Base-by-base conservation (phyloP, 371 early-diverging fungal species). In the Dinochytrium kinnereticum region DNA sequence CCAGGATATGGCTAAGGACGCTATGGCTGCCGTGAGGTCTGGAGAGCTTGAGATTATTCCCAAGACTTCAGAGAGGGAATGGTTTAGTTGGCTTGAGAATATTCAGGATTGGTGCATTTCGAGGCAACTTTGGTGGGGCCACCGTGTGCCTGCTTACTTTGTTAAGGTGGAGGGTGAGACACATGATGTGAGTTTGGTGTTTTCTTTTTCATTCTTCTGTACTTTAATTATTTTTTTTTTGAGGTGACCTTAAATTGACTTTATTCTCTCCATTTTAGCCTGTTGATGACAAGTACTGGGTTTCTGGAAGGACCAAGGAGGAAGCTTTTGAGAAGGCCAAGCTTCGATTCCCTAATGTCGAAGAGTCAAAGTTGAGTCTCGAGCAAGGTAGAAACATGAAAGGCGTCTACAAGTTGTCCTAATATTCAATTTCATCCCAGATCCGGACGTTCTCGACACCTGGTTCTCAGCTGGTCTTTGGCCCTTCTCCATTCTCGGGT, bases 51-150 rank as follows among this genome's bases (percentile, higher is more conserved):
- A 90, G 77, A 98, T 99, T 76, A 76, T 85, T 39, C 99, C 99
- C 59, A 89, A 90, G 82, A 87, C 91, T 13, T 94, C 96, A 5
- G 95, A 96, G 79, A 92, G 88, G 71, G 96, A 96, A 51, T 99
- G 96, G 96, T 95, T 94, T 91, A 87, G 91, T 70, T 99, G 99
- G 99, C 88, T 99, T 74, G 93, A 90, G 55, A 95, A 95, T 85
- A 96, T 96, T 75, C 94, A 96, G 77, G 98, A 98, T 82, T 99
- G 99, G 99, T 99, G 98, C 82, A 92, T 98, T 66, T 97, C 97
- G 7, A 94, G 99, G 77, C 99, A 99, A 88, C 87, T 99, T 64
- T 99, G 99, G 99, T 99, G 99, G 99, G 99, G 99, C 50, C 99
- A 99, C 82, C 92, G 96, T 80, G 89, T 99, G 24, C 99, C 99